Conservation (phyloP, 1,284 basidiomycete genomes). For the Somion occarium region DNA sequence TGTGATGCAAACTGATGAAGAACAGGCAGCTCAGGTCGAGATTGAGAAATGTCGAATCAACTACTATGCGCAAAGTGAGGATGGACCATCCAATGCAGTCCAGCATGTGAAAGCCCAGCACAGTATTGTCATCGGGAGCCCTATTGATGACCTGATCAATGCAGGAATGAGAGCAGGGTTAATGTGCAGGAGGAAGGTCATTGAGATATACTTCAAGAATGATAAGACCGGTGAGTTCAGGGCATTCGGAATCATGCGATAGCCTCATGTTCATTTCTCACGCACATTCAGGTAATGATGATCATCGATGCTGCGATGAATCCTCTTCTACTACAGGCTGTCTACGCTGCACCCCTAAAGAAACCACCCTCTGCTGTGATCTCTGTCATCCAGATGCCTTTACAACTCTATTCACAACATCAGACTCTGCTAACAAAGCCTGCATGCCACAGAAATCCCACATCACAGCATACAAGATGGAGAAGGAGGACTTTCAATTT, state of each 20-base stretch:
- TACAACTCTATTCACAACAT: background rate
- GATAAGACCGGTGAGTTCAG: slow-evolving; percentile 1
- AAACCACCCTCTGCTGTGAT: slow-evolving; percentile 6
- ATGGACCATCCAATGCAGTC: background rate
- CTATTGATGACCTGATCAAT: slow-evolving; percentile 1
- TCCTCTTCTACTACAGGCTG: slow-evolving; percentile 5
- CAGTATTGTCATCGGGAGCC: background rate
- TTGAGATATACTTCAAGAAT: background rate
- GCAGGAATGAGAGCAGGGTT: background rate
- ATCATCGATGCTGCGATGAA: background rate
- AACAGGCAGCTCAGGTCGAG: background rate
- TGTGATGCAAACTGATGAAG: background rate
- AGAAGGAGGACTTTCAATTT: background rate
- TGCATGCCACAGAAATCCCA: background rate
- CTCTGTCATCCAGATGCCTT: slow-evolving; percentile 7
- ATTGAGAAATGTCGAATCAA: background rate
- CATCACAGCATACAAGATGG: background rate
- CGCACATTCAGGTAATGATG: background rate
- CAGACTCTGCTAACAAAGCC: background rate
- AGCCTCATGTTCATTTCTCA: background rate
- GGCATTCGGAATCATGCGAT: background rate
- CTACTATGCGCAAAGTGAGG: background rate
- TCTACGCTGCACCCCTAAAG: slow-evolving; percentile 4
- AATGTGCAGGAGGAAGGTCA: background rate
- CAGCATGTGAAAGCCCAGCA: background rate